Conservation (phyloP, 2,329 filamentous ascomycete genomes). For the Talaromyces sp. region DNA sequence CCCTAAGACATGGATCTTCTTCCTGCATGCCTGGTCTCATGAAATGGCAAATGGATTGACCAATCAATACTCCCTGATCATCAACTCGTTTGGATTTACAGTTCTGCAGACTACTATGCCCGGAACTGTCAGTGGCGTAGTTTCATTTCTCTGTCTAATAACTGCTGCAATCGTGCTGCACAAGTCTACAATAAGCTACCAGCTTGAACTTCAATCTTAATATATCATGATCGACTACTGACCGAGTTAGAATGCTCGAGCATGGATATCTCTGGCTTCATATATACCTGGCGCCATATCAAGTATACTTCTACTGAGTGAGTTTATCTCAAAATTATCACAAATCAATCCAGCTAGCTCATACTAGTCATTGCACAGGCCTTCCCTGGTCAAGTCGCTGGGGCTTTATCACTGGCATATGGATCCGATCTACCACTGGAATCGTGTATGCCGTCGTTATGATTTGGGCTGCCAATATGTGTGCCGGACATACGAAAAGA, state of each 20-base stretch:
- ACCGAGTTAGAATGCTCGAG: conserved; percentile 9
- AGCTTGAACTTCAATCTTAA: not conserved
- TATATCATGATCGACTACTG: not conserved
- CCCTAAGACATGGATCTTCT: conserved; percentile 38
- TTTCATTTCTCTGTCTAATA: conserved; percentile 30
- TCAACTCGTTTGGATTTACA: conserved; percentile 48
- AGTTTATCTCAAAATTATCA: not conserved
- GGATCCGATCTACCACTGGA: conserved; percentile 39
- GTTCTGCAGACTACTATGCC: conserved; percentile 23
- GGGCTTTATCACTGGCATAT: conserved; percentile 39
- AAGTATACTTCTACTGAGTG: conserved; percentile 34
- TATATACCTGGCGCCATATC: conserved; percentile 40
- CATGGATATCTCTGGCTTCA: conserved; percentile 30
- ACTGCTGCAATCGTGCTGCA: conserved; percentile 32
- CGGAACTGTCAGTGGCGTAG: conserved; percentile 28
- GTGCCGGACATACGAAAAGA: conserved; percentile 46
- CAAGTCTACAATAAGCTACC: conserved; percentile 29
- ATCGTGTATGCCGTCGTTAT: conserved; percentile 43
- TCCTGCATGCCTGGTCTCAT: conserved; percentile 37
- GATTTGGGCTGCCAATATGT: conserved; percentile 42
- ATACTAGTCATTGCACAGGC: conserved; percentile 4
- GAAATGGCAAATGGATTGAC: conserved; percentile 35
- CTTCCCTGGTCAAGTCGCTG: conserved; percentile 42
- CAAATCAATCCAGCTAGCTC: not conserved
- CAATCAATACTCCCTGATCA: conserved; percentile 46